Conservation (phyloP, 176 grass and related monocot species). For the Stipa capillata region DNA sequence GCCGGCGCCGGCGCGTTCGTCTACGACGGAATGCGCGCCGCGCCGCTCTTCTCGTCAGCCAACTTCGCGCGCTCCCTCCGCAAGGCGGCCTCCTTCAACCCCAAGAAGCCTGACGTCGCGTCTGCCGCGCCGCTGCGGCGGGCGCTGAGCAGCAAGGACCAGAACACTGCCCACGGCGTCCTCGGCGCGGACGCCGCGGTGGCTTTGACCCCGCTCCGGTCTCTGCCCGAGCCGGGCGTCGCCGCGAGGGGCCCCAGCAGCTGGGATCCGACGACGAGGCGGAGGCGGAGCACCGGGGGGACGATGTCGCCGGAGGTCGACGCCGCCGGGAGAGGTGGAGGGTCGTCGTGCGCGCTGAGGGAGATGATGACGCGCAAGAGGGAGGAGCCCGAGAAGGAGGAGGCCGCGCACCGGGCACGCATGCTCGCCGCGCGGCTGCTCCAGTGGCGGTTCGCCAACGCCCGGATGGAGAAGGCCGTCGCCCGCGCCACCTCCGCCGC, state of each 20-base stretch:
- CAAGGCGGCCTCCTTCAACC: constrained; percentile 11
- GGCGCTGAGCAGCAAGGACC: constrained; percentile 20
- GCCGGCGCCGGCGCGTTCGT: constrained; percentile 23
- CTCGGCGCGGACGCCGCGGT: neutral
- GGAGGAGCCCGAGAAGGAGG: constrained; percentile 46
- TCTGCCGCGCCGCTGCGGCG: constrained; percentile 7
- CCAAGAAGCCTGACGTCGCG: constrained; percentile 27
- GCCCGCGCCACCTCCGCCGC: constrained; percentile 39
- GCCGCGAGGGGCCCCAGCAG: constrained; percentile 6
- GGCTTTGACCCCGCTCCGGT: neutral
- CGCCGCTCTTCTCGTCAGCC: constrained; percentile 36
- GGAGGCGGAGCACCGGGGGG: neutral
- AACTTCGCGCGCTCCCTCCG: constrained; percentile 37
- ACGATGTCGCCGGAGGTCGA: neutral
- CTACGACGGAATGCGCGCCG: constrained; percentile 32
- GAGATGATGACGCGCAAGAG: constrained; percentile 37
- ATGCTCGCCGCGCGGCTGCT: constrained; percentile 48
- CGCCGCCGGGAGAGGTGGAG: neutral
- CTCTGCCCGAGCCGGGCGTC: constrained; percentile 3
- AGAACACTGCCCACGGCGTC: neutral
- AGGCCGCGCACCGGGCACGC: constrained; percentile 44
- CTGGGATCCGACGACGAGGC: constrained; percentile 7
- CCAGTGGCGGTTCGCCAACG: constrained; percentile 89
- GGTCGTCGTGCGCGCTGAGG: constrained; percentile 11
- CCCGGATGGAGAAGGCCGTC: constrained; percentile 38